Evolutionary conservation across 371 early-diverging fungal species (phyloP).

Genomic region (Batkoa obscura): DNA sequence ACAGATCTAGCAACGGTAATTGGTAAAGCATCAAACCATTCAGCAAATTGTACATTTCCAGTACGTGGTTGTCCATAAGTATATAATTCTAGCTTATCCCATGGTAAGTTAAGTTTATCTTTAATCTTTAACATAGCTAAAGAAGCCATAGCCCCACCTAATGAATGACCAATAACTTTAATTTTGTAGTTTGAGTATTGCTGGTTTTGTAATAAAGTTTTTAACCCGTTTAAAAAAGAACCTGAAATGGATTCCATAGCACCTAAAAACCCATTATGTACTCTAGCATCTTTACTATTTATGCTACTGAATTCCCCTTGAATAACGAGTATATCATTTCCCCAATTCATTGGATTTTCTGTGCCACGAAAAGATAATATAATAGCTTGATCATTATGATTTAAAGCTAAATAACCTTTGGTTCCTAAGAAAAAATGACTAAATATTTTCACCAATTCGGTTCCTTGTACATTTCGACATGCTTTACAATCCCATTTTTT

Average conservation of each 20-base stretch:
- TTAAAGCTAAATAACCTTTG: not conserved
- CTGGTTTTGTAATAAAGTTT: not conserved
- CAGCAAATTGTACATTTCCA: not conserved
- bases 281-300: not conserved
- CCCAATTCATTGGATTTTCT: not conserved
- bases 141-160: not conserved
- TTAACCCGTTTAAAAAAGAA: not conserved
- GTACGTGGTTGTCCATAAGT: not conserved
- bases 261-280: not conserved
- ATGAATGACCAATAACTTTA: not conserved
- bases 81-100: not conserved
- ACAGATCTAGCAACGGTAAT: not conserved
- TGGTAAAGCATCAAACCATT: not conserved
- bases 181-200: not conserved
- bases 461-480: not conserved
- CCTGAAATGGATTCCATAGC: not conserved
- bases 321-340: too few relatives aligned
- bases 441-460: not conserved
- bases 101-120: not conserved
- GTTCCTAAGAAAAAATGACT: not conserved
- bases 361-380: not conserved
- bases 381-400: not conserved
- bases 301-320: too few relatives aligned
- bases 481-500: not conserved
- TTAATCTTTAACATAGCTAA: not conserved